These are phyloP conservation scores for Stramenopiles sp. DNA, from an alignment of 352 stramenopile species.

Conservation along the genomic window DNA sequence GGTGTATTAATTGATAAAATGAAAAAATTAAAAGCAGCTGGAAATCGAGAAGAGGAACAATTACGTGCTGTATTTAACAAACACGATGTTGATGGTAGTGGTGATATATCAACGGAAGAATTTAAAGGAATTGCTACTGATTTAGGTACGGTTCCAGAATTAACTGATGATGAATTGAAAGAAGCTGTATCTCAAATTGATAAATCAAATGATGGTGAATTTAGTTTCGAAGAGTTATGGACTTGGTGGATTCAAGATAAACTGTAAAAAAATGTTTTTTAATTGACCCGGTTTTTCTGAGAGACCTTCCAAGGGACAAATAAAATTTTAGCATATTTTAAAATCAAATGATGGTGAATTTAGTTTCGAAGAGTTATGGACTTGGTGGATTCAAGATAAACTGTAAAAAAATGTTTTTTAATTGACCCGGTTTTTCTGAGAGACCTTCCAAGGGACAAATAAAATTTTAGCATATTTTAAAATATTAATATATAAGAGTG, in stretches of 20 bases:
- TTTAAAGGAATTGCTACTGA: neutral
- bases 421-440: too few relatives aligned
- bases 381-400: neutral
- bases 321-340: neutral
- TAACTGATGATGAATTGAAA: neutral
- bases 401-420: too few relatives aligned
- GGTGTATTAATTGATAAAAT: neutral
- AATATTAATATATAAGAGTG: too few relatives aligned
- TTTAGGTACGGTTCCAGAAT: neutral
- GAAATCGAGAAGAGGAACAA: neutral
- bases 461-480: too few relatives aligned
- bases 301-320: too few relatives aligned
- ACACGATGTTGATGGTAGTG: neutral
- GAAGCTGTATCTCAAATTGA: neutral
- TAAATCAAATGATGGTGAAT: conserved; percentile 2
- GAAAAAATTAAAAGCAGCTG: neutral
- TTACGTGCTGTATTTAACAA: neutral
- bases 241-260: neutral
- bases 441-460: too few relatives aligned
- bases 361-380: neutral
- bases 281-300: too few relatives aligned
- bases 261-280: too few relatives aligned
- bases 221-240: neutral
- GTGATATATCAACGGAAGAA: neutral
- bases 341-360: conserved; percentile 2